Evolutionary conservation across 441 rosid species (phyloP), one percentile per base, ranked within the genome.

Genomic region (Pelargonium myrrhifolium): DNA sequence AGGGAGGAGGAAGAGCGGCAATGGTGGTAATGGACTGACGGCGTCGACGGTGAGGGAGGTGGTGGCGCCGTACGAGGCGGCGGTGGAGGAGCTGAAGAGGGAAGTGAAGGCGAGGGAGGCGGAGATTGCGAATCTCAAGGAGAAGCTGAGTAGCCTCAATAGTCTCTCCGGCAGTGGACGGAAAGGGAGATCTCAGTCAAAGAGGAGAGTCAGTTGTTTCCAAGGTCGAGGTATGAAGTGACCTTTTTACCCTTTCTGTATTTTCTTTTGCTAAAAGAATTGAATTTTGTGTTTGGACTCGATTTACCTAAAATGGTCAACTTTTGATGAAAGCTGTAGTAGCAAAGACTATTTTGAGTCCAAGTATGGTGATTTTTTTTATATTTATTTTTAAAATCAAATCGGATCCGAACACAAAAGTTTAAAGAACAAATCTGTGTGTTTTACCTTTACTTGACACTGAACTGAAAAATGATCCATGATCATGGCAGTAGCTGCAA

Each of bases 41-140:
- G 81, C 74, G 37, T 85, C 81, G 53, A 69, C 80, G 84, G 67
- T 93, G 75, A 93, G 90, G 72, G 92, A 91, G 74, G 86, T 84
- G 66, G 97, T 87, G 78, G 99, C 96, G 64, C 96, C 99, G 53
- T 93, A 93, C 31, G 96, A 93, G 77, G 99, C 93, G 10, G 87
- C 84, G 18, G 79, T 90, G 74, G 93, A 86, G 62, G 99, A 89
- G 73, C 74, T 93, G 79, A 86, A 83, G 88, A 88, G 72, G 84
- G 93, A 89, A 65, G 85, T 84, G 68, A 93, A 89, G 79, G 75
- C 75, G 6, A 87, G 85, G 75, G 90, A 83, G 26, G 78, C 58
- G 49, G 99, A 91, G 78, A 84, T 91, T 59, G 89, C 80, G 79
- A 91, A 81, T 75, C 78, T 93, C 68, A 89, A 81, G 85, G 97